Percentiles rank a stretch among this genome's conserved stretches.
phyloP scores from a whole-genome alignment of 768 basidiomycete species.

The Cubamyces lactineus region DNA sequence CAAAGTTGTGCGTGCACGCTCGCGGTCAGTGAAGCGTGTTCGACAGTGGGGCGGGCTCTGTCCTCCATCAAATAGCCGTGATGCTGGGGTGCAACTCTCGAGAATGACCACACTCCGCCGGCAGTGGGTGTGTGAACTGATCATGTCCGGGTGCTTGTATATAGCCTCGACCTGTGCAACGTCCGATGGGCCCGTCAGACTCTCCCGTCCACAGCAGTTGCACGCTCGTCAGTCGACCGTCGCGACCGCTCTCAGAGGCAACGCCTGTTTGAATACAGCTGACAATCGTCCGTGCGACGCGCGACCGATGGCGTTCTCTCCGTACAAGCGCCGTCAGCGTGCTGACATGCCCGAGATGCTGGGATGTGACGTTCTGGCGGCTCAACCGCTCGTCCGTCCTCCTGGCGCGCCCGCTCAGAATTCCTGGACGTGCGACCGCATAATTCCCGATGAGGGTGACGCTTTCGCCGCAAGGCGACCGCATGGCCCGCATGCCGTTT shows the following conservation, averaged over 20 bases:
- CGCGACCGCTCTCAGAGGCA: not conserved
- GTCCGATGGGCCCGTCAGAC: not conserved
- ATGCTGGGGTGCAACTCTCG: conserved; percentile 3
- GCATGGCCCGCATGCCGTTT: not conserved
- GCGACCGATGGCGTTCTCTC: not conserved
- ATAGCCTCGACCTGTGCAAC: not conserved
- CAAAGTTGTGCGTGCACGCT: not conserved
- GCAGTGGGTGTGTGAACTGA: conserved; percentile 6
- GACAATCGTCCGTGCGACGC: conserved; percentile 12
- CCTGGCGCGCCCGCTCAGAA: conserved; percentile 4
- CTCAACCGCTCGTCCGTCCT: conserved; percentile 4
- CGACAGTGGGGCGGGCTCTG: conserved; percentile 4
- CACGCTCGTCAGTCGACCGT: not conserved
- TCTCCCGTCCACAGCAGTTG: not conserved
- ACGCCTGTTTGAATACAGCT: not conserved
- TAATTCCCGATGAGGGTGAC: conserved; percentile 2
- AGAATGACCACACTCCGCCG: not conserved
- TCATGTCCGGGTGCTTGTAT: not conserved
- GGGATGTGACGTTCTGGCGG: not conserved
- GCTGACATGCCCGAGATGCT: conserved; percentile 8
- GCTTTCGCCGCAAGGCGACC: conserved; percentile 6
- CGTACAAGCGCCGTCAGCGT: conserved; percentile 2
- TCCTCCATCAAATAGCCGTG: conserved; percentile 13
- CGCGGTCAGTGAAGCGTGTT: not conserved
- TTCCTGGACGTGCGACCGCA: conserved; percentile 6